Base-by-base conservation (phyloP, 2,329 filamentous ascomycete genomes). In the Cytospora paraplurivora region DNA sequence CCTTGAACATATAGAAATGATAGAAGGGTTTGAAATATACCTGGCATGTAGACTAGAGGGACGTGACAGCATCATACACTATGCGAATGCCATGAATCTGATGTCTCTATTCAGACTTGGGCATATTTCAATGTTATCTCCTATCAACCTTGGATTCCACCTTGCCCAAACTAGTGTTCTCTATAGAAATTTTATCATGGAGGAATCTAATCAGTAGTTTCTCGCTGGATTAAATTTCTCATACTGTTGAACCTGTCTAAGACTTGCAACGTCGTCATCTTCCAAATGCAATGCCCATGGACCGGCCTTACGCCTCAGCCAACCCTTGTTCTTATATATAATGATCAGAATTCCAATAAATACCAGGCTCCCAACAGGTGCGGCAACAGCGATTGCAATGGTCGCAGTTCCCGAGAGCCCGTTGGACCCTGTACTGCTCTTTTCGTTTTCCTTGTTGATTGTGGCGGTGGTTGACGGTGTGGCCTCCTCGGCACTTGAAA, bases 201-300 rank as follows among this genome's bases (percentile, higher is more conserved):
- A 12, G 5, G 7, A 3, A 34, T 15, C 12, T 21, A 0, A 11
- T 12, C 56, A 66, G 55, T 66, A 66, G 37, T 64, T 64, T 55
- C 54, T 58, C 2, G 64, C 50, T 7, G 64, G 64, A 33, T 64
- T 55, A 38, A 66, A 62, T 41, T 66, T 64, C 41, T 64, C 62
- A 12, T 63, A 15, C 21, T 66, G 55, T 35, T 62, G 55, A 0
- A 56, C 54, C 1, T 13, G 49, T 33, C 35, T 66, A 56, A 37
- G 49, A 32, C 49, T 58, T 41, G 51, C 11, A 15, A 63, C 49
- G 13, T 66, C 64, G 10, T 57, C 59, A 27, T 66, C 58, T 4
- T 66, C 62, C 5, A 66, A 55, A 1, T 49, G 56, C n/a, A 51
- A 64, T 13, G 12, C 47, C 41, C 50, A 37, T 52, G 19, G 44